These are phyloP conservation scores for Conoideocrella luteorostrata DNA, from an alignment of 2,329 filamentous ascomycete species.

Conservation along the genomic window DNA sequence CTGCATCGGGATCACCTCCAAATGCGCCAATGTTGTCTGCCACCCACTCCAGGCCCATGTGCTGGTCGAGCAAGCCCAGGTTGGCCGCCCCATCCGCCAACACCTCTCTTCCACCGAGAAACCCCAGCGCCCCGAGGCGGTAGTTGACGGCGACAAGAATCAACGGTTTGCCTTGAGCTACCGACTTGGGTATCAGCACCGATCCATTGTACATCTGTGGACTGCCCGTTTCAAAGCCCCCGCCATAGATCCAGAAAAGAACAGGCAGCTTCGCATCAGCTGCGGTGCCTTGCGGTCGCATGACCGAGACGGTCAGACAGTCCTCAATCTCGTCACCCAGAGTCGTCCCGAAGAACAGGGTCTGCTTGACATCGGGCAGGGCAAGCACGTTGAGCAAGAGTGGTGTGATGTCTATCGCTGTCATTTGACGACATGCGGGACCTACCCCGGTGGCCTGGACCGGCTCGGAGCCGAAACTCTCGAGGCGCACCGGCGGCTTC, in stretches of 20 bases:
- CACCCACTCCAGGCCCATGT: conserved; percentile 53
- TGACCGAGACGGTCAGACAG: conserved; percentile 55
- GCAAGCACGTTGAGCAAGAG: too few relatives aligned
- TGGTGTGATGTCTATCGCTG: too few relatives aligned
- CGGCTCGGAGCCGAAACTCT: conserved; percentile 52
- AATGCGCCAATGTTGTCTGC: conserved; percentile 56
- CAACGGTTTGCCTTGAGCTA: conserved; percentile 16
- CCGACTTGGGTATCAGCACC: conserved; percentile 31
- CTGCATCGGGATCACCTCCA: conserved; percentile 54
- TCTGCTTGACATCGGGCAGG: conserved; percentile 47
- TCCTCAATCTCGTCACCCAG: conserved; percentile 55
- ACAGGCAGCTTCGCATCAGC: conserved; percentile 56
- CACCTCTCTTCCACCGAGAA: conserved; percentile 1
- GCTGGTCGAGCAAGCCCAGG: conserved; percentile 51
- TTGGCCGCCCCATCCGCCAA: conserved; percentile 55
- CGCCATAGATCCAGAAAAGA: conserved; percentile 24
- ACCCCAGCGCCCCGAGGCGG: conserved; percentile 5
- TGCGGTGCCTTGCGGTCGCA: conserved; percentile 50
- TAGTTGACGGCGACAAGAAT: conserved; percentile 5
- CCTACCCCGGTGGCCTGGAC: conserved; percentile 52
- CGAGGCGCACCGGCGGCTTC: conserved; percentile 59
- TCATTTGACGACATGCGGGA: conserved; percentile 67
- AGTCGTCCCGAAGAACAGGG: conserved; percentile 51
- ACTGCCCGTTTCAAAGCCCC: conserved; percentile 1
- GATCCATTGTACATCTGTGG: conserved; percentile 2